Evolutionary conservation across 1,139 yeast species (phyloP), one percentile per base, ranked within the genome.

Genomic region (Kluyveromyces sp.): DNA sequence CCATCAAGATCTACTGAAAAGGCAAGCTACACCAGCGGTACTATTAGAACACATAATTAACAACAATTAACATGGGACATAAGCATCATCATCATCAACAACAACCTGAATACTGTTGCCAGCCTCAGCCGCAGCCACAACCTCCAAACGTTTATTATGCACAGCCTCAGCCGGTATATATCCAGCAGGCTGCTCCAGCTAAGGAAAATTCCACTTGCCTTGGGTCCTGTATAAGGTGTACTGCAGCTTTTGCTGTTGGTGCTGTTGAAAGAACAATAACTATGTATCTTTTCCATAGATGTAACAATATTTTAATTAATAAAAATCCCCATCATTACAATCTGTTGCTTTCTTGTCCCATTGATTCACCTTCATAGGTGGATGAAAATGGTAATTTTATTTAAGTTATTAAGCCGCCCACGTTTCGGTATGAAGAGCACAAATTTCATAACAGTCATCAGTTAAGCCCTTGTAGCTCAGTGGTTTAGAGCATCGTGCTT

Each of bases 401-500:
- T 15, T n/a, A n/a, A 15, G 21, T 15, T 15, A 15, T 15, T 15
- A 15, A 15, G 21, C 21, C 21, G 21, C 21, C 21, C 21, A 15
- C 21, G 21, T 15, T 15, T 15, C 21, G 21, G n/a, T 35, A 35
- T 35, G 7, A 35, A 25, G 10, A 35, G 5, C 26, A 6, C 5
- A 5, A 21, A 25, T 8, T 7, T 8, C 27, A 25, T 15, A 35
- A 15, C 6, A 10, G 8, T 6, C 44, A 42, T 50, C 62, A 59
- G 58, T 57, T 5, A 61, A 58, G 73, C 72, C 69, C 74, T 71
- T 68, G 73, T 70, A 70, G 73, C 74, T 70, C 74, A 70, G 73
- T 68, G 74, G 74, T 69, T 35, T 68, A 70, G 74, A 70, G 74
- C 73, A 68, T 70, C 73, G 74, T 70, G 74, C 74, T 70, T 70